Conservation (phyloP, 257 asterid genomes). For the Verbena officinalis region DNA sequence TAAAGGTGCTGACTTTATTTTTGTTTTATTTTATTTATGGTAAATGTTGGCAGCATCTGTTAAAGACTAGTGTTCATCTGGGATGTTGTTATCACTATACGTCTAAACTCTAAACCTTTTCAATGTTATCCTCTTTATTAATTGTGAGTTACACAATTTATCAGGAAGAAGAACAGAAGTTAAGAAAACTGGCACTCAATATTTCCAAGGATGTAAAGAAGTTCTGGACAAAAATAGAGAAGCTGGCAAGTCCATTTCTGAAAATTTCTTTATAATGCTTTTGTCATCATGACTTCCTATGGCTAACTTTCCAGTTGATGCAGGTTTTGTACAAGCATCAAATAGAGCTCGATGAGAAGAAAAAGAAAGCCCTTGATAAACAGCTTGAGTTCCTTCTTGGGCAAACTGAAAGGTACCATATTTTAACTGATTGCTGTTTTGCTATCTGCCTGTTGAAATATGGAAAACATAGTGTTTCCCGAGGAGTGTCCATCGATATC, state of each 20-base stretch:
- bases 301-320: conserved; percentile 28
- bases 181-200: conserved; percentile 83
- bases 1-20: conserved; percentile 53
- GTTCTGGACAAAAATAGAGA: conserved; percentile 96
- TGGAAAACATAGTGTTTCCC: conserved; percentile 3
- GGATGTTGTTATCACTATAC: conserved; percentile 24
- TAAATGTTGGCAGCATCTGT: conserved; percentile 9
- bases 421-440: conserved; percentile 12
- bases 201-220: conserved; percentile 95
- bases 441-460: conserved; percentile 20
- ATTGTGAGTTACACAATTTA: conserved; percentile 29
- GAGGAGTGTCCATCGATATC: conserved; percentile 10
- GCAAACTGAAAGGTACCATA: conserved; percentile 89
- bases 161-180: conserved; percentile 93
- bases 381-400: conserved; percentile 98
- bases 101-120: too few species aligned
- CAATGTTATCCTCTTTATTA: conserved; percentile 24
- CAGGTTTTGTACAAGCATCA: conserved; percentile 97
- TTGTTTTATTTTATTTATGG: conserved; percentile 22
- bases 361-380: conserved; percentile 92
- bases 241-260: conserved; percentile 68
- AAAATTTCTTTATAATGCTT: conserved; percentile 23
- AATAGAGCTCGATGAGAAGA: conserved; percentile 85
- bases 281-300: conserved; percentile 15
- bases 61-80: conserved; percentile 23